Evolutionary conservation across 2,329 filamentous ascomycete genomes (phyloP).

Genomic region (Hypomyces perniciosus): DNA sequence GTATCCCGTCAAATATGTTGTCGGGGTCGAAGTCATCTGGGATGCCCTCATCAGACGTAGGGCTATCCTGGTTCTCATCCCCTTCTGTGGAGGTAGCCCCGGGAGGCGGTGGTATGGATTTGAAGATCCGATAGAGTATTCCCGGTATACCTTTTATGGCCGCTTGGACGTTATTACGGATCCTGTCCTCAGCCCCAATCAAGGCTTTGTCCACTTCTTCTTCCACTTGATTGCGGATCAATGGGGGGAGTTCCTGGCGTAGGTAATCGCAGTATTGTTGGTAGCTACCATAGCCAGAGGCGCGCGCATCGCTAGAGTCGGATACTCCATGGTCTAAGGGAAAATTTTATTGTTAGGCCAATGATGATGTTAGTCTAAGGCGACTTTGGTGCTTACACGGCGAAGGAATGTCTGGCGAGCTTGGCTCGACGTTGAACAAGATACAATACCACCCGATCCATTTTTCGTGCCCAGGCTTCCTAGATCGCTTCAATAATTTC

Average conservation of each 20-base stretch:
- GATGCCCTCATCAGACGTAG: too few relatives aligned
- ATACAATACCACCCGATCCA: not conserved
- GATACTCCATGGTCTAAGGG: not conserved
- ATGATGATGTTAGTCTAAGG: conserved; percentile 13
- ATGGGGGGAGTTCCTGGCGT: not conserved
- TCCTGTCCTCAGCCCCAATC: not conserved
- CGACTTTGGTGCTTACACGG: not conserved
- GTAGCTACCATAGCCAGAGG: not conserved
- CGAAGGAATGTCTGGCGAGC: not conserved
- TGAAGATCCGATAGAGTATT: too few relatives aligned
- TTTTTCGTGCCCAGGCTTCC: not conserved
- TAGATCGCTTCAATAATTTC: conserved; percentile 15
- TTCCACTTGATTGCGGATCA: not conserved
- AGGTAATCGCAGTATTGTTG: not conserved
- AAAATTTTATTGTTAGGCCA: not conserved
- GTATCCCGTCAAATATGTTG: too few relatives aligned
- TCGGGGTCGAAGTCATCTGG: too few relatives aligned
- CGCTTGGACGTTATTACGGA: not conserved
- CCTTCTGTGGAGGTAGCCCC: too few relatives aligned
- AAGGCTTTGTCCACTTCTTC: not conserved
- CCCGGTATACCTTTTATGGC: not conserved
- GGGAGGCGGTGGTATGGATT: too few relatives aligned
- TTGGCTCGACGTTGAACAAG: not conserved
- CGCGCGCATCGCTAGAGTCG: not conserved
- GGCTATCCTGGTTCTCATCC: too few relatives aligned